Percentiles rank a stretch among this genome's conserved stretches.
Evolutionary conservation across 2,329 filamentous ascomycete species (phyloP).

Genomic region (Curvularia spicifera): DNA sequence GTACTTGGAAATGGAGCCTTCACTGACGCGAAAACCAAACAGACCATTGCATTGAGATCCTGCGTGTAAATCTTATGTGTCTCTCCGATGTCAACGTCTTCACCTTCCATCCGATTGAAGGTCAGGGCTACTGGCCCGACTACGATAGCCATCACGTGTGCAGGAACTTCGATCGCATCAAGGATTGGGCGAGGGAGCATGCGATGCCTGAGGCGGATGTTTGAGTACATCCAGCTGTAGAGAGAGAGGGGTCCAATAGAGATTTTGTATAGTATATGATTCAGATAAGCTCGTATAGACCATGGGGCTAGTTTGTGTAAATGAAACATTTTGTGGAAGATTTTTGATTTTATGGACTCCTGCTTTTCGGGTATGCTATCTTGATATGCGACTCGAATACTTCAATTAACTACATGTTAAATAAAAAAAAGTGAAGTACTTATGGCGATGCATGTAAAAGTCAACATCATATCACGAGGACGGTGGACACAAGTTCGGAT

Average conservation of each 20-base stretch:
- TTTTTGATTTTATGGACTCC: neutral
- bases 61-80: constrained; percentile 49
- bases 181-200: constrained; percentile 42
- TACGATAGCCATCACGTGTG: constrained; percentile 45
- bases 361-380: neutral
- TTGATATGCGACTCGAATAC: neutral
- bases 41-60: constrained; percentile 48
- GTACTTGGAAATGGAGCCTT: neutral
- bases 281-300: too few relatives aligned
- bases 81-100: constrained; percentile 45
- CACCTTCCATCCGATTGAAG: constrained; percentile 36
- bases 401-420: neutral
- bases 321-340: neutral
- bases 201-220: constrained; percentile 41
- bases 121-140: constrained; percentile 38
- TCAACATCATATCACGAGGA: neutral
- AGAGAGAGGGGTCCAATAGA: too few relatives aligned
- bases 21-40: neutral
- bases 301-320: neutral
- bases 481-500: neutral
- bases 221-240: neutral
- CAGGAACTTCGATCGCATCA: constrained; percentile 44
- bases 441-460: neutral
- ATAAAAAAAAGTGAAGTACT: neutral
- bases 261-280: too few relatives aligned